phyloP scores from a whole-genome alignment of 2,329 filamentous ascomycete species.

The Fusarium torreyae region DNA sequence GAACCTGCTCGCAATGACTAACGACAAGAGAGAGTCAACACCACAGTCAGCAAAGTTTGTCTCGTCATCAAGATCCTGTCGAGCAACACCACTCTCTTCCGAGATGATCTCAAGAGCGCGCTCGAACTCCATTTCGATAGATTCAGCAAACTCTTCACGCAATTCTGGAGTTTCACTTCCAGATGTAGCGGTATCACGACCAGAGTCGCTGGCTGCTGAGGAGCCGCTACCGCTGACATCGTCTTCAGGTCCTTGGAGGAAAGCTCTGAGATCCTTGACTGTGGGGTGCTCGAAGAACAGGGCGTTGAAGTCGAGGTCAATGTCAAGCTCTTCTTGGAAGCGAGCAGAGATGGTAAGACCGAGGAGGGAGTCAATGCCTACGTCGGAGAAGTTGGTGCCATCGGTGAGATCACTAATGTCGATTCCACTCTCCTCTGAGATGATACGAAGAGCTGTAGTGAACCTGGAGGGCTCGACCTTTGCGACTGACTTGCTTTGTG shows the following conservation, averaged over 20 bases:
- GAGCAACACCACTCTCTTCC: conserved; percentile 68
- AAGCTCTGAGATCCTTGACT: conserved; percentile 66
- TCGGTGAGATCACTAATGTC: conserved; percentile 64
- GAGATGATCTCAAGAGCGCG: conserved; percentile 50
- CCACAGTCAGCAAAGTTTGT: conserved; percentile 71
- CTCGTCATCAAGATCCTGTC: conserved; percentile 70
- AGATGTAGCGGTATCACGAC: conserved; percentile 2
- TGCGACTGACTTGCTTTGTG: not conserved
- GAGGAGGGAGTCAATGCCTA: conserved; percentile 75
- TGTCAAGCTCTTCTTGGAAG: conserved; percentile 70
- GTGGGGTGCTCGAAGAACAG: conserved; percentile 68
- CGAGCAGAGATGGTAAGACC: conserved; percentile 70
- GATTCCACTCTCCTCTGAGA: conserved; percentile 42
- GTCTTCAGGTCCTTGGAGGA: conserved; percentile 20
- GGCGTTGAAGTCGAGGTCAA: conserved; percentile 67
- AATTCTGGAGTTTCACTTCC: conserved; percentile 17
- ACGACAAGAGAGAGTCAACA: conserved; percentile 72
- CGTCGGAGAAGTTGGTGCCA: conserved; percentile 69
- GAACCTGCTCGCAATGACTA: conserved; percentile 70
- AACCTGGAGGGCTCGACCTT: conserved; percentile 15
- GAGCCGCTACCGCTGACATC: conserved; percentile 27
- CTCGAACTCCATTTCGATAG: conserved; percentile 27
- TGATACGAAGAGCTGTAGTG: conserved; percentile 27
- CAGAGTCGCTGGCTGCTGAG: conserved; percentile 31
- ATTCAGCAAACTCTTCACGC: conserved; percentile 14